Evolutionary conservation across 345 rosid genomes (phyloP), one percentile per base, ranked within the genome.

Genomic region (Citrus inodora): DNA sequence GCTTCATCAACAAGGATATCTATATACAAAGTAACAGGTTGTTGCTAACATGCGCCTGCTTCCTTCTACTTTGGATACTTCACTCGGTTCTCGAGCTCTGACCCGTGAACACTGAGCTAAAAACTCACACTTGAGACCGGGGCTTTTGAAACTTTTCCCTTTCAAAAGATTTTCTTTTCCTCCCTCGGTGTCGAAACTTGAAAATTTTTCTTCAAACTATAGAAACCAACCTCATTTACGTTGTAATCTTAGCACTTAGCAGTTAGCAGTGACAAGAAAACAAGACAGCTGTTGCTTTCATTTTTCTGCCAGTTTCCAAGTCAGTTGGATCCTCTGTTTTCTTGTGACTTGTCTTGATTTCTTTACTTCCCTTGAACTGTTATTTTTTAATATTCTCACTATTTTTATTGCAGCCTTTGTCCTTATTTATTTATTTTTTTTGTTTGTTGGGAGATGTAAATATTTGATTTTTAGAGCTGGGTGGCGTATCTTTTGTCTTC

Each of bases 61-160:
- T 8, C 51, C 6, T 69, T 27, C 53, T 19, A 9, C 84, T 74
- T 82, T 74, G 84, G 84, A 82, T 82, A 69, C 84, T 82, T 71
- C 80, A 62, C 42, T 78, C 33, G 79, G 78, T 28, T 69, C 71
- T 77, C 71, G 79, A 74, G 81, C 81, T 73, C 78, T 72, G 75
- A 32, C 64, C 17, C 59, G 19, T 61, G 32, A 72, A 72, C 66
- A 72, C 63, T 7, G 27, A 22, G 22, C 40, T 28, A 70, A 3
- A 17, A 14, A 9, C 17, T 48, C 46, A 19, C 46, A 19, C 75
- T 72, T 72, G 48, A 56, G 8, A 33, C 17, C 4, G 60, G 24
- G 38, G 72, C 9, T 69, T 69, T 27, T 19, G 27, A 30, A 11
- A 22, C 40, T 37, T 38, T 46, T 62, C 40, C 55, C 38, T 24